A percentile compares a stretch with the other conserved stretches of the same genome.
phyloP scores from a whole-genome alignment of 192 early-diverging fungal genomes.

The Coemansia sp. region DNA sequence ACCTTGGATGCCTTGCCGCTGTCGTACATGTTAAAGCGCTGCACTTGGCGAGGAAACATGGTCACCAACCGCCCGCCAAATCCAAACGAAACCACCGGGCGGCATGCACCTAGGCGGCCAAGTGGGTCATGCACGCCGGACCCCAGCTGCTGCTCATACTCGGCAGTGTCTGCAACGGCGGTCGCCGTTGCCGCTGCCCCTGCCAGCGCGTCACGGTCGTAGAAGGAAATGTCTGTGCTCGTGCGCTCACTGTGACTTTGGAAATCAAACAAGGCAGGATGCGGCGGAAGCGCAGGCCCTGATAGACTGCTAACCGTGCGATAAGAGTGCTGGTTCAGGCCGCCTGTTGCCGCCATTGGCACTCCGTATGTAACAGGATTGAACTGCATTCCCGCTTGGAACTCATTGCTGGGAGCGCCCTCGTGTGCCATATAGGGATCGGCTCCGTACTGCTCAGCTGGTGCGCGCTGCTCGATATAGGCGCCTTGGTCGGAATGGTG shows the following conservation, averaged over 20 bases:
- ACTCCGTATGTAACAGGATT: not conserved
- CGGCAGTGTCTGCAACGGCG: not conserved
- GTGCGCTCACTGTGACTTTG: slow-evolving; percentile 27
- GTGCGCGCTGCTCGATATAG: not conserved
- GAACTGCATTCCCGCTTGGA: not conserved
- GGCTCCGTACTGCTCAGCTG: not conserved
- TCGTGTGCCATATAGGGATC: not conserved
- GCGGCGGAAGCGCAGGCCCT: slow-evolving; percentile 2
- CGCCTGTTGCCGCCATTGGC: not conserved
- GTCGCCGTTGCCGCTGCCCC: not conserved
- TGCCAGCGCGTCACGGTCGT: slow-evolving; percentile 8
- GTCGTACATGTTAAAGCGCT: slow-evolving; percentile 57
- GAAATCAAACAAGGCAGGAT: slow-evolving; percentile 11
- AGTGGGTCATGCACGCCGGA: slow-evolving; percentile 19
- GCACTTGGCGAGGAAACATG: slow-evolving; percentile 67
- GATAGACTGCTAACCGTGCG: slow-evolving; percentile 19
- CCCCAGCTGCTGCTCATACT: not conserved
- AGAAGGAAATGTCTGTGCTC: slow-evolving; percentile 25
- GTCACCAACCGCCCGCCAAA: slow-evolving; percentile 74
- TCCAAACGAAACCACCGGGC: slow-evolving; percentile 72
- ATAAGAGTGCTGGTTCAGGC: not conserved
- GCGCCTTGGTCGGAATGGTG: not conserved
- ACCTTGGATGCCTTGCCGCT: slow-evolving; percentile 45
- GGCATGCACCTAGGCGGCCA: slow-evolving; percentile 32
- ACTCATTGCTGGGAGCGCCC: not conserved